phyloP scores from a whole-genome alignment of 306 rosid species.

The Rubus parviflorus region DNA sequence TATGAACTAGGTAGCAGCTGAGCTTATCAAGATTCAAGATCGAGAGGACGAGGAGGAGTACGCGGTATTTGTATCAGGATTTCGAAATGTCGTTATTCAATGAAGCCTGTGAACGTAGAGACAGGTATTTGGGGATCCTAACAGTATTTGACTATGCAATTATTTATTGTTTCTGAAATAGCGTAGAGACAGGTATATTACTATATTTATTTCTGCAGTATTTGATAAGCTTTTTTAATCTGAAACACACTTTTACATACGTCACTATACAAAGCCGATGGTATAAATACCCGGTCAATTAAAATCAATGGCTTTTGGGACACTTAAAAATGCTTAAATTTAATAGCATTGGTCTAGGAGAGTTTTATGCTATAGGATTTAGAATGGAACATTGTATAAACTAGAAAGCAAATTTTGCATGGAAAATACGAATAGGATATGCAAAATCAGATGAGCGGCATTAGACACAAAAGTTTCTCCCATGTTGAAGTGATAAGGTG shows the following conservation, averaged over 20 bases:
- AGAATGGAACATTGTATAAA: too few species aligned
- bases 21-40: not conserved
- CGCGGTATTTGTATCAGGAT: conserved; percentile 10
- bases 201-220: too few species aligned
- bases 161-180: too few species aligned
- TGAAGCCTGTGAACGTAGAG: not conserved
- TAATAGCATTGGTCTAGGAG: not conserved
- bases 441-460: not conserved
- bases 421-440: not conserved
- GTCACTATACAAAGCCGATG: not conserved
- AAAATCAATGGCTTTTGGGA: not conserved
- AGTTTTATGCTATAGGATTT: too few species aligned
- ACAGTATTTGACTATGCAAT: too few species aligned
- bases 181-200: too few species aligned
- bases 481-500: conserved; percentile 3
- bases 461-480: not conserved
- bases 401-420: not conserved
- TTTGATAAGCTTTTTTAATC: too few species aligned
- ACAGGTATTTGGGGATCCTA: not conserved
- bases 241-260: too few species aligned
- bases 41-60: not conserved
- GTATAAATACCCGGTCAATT: not conserved
- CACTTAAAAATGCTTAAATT: not conserved
- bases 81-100: conserved; percentile 23
- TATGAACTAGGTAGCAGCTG: not conserved